These are phyloP conservation scores for Cucurbita ficifolia DNA, from an alignment of 306 rosid genomes.

Conservation along the genomic window DNA sequence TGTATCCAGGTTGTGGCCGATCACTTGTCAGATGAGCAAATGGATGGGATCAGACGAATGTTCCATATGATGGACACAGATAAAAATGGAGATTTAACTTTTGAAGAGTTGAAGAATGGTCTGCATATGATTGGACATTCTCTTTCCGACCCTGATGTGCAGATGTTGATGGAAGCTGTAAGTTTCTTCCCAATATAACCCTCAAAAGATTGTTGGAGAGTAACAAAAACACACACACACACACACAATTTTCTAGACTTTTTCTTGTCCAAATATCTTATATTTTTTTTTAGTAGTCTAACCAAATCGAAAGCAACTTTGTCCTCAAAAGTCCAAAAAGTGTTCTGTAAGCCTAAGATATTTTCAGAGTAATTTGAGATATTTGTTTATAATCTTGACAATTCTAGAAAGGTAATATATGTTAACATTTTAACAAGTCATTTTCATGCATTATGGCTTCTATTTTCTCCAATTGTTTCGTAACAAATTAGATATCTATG, in stretches of 20 bases:
- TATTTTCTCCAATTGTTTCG: background rate
- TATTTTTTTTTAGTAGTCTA: background rate
- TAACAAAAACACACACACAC: no score
- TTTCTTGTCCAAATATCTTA: background rate
- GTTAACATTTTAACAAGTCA: background rate
- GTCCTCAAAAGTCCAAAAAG: background rate
- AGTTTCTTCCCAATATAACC: constrained; percentile 13
- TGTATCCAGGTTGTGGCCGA: constrained; percentile 64
- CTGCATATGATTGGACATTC: constrained; percentile 49
- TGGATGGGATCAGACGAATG: constrained; percentile 43
- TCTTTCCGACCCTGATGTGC: constrained; percentile 62
- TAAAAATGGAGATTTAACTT: constrained; percentile 55
- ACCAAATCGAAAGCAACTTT: background rate
- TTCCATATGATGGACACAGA: constrained; percentile 80
- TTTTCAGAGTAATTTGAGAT: background rate
- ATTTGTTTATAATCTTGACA: no score
- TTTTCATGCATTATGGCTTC: background rate
- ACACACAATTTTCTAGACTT: no score
- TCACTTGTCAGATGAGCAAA: constrained; percentile 63
- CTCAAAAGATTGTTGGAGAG: background rate
- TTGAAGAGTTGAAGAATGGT: constrained; percentile 80
- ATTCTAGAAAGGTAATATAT: no score
- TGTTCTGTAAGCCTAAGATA: background rate
- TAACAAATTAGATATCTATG: background rate
- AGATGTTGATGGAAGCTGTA: constrained; percentile 72